These are phyloP conservation scores for Debaryomyces psychrophilus DNA, from an alignment of 1,139 yeast genomes.

Conservation along the genomic window DNA sequence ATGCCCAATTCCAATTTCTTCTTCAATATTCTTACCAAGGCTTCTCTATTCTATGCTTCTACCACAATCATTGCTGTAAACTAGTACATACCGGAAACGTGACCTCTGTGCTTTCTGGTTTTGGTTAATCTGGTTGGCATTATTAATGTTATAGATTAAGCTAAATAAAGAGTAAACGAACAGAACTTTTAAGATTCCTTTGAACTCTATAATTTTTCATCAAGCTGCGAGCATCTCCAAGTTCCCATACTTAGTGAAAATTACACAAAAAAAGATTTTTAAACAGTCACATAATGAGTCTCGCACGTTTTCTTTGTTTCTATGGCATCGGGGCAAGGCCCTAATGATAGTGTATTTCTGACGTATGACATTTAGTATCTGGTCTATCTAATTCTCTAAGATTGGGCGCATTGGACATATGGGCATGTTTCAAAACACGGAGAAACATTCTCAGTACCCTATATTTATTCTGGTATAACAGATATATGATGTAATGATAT, in stretches of 20 bases:
- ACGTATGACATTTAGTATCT: too few species aligned
- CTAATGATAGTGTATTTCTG: not conserved
- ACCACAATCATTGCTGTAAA: conserved; percentile 9
- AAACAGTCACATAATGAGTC: conserved; percentile 3
- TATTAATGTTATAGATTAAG: conserved; percentile 27
- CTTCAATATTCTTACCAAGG: not conserved
- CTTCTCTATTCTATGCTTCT: conserved; percentile 1
- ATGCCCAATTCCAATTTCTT: not conserved
- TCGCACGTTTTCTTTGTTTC: not conserved
- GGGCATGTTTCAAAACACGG: too few species aligned
- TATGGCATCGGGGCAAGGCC: not conserved
- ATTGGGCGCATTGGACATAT: too few species aligned
- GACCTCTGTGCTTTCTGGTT: conserved; percentile 99
- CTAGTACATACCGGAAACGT: conserved; percentile 90
- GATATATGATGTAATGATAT: not conserved
- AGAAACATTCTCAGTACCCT: not conserved
- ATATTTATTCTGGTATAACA: not conserved
- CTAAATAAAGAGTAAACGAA: conserved; percentile 5
- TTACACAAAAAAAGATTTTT: conserved; percentile 8
- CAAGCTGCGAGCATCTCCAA: conserved; percentile 6
- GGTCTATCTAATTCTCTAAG: too few species aligned
- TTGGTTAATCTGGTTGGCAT: conserved; percentile 99
- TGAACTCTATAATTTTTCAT: conserved; percentile 11
- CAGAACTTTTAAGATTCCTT: conserved; percentile 5
- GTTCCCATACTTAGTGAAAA: conserved; percentile 6